Conservation (phyloP, 2,329 filamentous ascomycete genomes). For the Thelonectria blattea region DNA sequence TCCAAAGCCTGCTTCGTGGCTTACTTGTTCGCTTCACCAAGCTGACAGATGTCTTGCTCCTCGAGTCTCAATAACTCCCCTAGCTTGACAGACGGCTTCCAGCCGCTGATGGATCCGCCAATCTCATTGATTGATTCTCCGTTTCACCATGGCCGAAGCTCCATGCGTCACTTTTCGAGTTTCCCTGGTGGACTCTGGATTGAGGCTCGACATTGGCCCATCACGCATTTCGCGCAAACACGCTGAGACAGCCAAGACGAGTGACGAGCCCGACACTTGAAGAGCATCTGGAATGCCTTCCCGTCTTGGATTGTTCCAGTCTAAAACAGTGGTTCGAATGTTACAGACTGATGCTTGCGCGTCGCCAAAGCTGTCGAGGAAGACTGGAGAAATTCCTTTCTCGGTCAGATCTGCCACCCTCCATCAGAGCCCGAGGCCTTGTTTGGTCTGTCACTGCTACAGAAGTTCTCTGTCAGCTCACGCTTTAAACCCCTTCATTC, state of each 20-base stretch:
- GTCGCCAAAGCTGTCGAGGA: not conserved
- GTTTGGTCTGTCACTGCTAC: not conserved
- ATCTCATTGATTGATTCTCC: constrained; percentile 1
- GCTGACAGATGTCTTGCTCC: not conserved
- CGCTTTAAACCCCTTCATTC: constrained; percentile 5
- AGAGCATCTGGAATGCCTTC: constrained; percentile 2
- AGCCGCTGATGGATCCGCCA: constrained; percentile 1
- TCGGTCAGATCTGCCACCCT: not conserved
- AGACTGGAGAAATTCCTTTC: constrained; percentile 1
- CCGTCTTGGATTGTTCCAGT: constrained; percentile 3
- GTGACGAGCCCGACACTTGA: not conserved
- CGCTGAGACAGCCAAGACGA: constrained; percentile 10
- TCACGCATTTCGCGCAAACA: not conserved
- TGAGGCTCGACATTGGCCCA: not conserved
- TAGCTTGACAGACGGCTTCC: not conserved
- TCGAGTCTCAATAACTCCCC: not conserved
- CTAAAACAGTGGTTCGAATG: not conserved
- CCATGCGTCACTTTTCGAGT: constrained; percentile 1
- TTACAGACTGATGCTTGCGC: constrained; percentile 2
- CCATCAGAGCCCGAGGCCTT: not conserved
- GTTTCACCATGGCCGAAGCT: constrained; percentile 10
- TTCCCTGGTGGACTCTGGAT: constrained; percentile 2
- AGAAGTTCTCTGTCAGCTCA: constrained; percentile 10
- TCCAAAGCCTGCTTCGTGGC: not conserved
- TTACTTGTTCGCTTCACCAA: not conserved